Conservation (phyloP, 805 yeast genomes). For the Lipomyces anomalus region DNA sequence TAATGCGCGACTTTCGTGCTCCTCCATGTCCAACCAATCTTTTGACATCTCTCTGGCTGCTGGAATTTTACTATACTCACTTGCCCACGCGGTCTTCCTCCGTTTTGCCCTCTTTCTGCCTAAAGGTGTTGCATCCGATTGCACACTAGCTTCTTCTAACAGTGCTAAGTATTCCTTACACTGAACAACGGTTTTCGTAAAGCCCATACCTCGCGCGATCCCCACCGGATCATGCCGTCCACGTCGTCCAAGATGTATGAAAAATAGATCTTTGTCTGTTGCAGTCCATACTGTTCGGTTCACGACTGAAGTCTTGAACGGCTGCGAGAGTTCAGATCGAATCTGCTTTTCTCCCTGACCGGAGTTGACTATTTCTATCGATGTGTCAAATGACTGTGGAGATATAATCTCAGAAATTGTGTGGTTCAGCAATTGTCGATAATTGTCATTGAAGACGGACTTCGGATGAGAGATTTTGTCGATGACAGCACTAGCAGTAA, state of each 20-base stretch:
- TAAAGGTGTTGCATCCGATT: neutral
- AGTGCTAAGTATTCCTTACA: conserved; percentile 14
- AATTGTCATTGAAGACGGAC: conserved; percentile 4
- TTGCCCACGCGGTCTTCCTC: conserved; percentile 4
- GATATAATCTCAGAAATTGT: neutral
- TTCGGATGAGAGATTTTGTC: too few species aligned
- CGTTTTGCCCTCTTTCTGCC: neutral
- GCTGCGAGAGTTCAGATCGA: neutral
- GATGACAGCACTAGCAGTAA: too few species aligned
- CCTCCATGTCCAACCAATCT: conserved; percentile 18
- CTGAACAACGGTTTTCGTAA: conserved; percentile 16
- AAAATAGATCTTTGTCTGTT: conserved; percentile 19
- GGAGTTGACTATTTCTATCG: neutral
- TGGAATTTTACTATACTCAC: conserved; percentile 11
- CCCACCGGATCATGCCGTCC: conserved; percentile 20
- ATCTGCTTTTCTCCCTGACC: neutral
- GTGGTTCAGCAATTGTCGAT: conserved; percentile 1
- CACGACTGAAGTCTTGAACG: conserved; percentile 3
- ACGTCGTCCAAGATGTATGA: conserved; percentile 10
- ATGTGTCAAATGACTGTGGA: neutral
- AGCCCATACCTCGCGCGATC: conserved; percentile 10
- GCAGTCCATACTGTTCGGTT: conserved; percentile 14
- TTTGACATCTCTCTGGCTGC: conserved; percentile 18
- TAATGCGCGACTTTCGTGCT: conserved; percentile 10
- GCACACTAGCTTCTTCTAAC: conserved; percentile 5